Evolutionary conservation across 352 stramenopile species (phyloP).

Genomic region (Albugo candida): DNA sequence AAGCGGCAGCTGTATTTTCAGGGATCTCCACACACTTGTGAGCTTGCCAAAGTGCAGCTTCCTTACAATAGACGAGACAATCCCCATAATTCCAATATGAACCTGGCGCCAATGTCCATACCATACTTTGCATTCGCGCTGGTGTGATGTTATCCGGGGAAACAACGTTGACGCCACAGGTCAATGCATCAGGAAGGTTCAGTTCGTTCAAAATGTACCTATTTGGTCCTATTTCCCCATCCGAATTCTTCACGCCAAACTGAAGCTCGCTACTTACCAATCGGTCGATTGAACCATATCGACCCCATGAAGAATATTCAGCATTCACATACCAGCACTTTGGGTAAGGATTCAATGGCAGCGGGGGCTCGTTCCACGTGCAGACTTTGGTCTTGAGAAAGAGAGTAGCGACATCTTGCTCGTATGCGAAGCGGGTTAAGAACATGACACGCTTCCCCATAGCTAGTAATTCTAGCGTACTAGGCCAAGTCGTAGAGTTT

Average conservation of each 20-base stretch:
- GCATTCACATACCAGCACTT: conserved; percentile 25
- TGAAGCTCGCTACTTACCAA: conserved; percentile 69
- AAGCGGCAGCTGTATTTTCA: too few relatives aligned
- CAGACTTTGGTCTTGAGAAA: conserved; percentile 60
- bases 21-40: too few relatives aligned
- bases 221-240: conserved; percentile 46
- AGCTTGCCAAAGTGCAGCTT: too few relatives aligned
- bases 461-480: conserved; percentile 31
- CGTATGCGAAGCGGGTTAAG: conserved; percentile 60
- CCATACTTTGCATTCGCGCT: conserved; percentile 55
- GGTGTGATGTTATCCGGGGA: conserved; percentile 72
- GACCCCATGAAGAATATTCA: too few relatives aligned
- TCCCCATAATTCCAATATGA: too few relatives aligned
- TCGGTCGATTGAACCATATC: conserved; percentile 35
- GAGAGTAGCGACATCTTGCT: conserved; percentile 31
- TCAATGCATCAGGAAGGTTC: conserved; percentile 29
- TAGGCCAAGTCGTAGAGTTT: conserved; percentile 18
- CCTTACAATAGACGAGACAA: too few relatives aligned
- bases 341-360: conserved; percentile 43
- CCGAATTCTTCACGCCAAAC: conserved; percentile 60
- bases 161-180: conserved; percentile 61
- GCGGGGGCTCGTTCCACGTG: conserved; percentile 43
- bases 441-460: conserved; percentile 55
- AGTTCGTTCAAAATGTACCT: conserved; percentile 44
- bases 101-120: too few relatives aligned